phyloP scores from a whole-genome alignment of 768 basidiomycete species.

The Lactarius sanguifluus region DNA sequence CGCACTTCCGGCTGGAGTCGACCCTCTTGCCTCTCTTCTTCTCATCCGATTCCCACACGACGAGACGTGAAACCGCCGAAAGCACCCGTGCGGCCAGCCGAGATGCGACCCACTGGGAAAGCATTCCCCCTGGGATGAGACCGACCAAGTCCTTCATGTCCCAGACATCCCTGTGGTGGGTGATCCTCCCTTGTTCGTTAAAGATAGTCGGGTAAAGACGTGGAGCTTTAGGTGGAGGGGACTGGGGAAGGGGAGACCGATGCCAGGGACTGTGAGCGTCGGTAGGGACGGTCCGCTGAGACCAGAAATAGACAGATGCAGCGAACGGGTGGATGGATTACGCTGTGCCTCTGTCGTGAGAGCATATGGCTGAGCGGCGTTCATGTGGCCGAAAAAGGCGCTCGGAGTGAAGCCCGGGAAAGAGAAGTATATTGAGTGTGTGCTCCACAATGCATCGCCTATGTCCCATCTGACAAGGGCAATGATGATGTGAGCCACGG shows the following conservation, averaged over 20 bases:
- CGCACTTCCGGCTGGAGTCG: constrained; percentile 18
- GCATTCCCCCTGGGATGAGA: constrained; percentile 64
- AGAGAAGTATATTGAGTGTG: constrained; percentile 70
- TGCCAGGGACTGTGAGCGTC: constrained; percentile 57
- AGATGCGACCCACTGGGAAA: constrained; percentile 67
- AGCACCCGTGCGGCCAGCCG: constrained; percentile 54
- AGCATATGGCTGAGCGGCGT: constrained; percentile 32
- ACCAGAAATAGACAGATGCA: constrained; percentile 33
- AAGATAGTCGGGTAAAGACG: constrained; percentile 68
- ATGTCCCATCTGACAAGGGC: constrained; percentile 58
- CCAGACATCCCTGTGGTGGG: constrained; percentile 80
- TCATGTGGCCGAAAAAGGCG: constrained; percentile 31
- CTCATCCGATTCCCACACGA: constrained; percentile 22
- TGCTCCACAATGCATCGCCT: constrained; percentile 75
- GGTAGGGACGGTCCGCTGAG: constrained; percentile 38
- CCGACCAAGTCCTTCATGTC: constrained; percentile 76
- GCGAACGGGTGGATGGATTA: constrained; percentile 24
- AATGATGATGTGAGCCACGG: constrained; percentile 1
- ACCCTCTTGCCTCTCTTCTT: constrained; percentile 16
- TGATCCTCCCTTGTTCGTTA: constrained; percentile 84
- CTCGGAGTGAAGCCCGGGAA: constrained; percentile 63
- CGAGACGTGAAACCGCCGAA: constrained; percentile 20
- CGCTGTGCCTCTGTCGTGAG: constrained; percentile 28
- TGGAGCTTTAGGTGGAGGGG: constrained; percentile 74
- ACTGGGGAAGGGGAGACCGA: constrained; percentile 63